Percentiles rank a stretch among this genome's conserved stretches.
phyloP scores from a whole-genome alignment of 768 basidiomycete species.

The Suillus subaureus region DNA sequence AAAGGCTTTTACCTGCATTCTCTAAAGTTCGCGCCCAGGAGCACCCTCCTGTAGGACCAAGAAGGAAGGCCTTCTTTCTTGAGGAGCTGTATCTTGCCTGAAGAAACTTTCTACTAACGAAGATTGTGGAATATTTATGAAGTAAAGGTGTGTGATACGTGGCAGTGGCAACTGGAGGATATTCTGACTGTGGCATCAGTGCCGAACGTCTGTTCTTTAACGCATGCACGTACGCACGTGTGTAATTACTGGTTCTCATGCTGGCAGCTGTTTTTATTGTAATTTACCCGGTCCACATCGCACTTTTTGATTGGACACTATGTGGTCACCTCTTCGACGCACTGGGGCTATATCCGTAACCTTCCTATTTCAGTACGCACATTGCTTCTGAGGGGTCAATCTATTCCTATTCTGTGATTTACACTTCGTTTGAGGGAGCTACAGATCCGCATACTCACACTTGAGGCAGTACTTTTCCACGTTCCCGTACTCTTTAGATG shows the following conservation, averaged over 20 bases:
- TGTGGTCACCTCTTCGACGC: neutral
- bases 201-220: neutral
- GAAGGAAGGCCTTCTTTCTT: conserved; percentile 4
- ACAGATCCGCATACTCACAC: neutral
- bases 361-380: neutral
- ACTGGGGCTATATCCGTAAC: neutral
- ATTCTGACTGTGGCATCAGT: neutral
- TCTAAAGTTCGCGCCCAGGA: conserved; percentile 8
- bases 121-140: neutral
- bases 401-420: neutral
- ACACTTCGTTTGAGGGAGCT: neutral
- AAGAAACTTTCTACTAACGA: neutral
- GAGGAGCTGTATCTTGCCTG: conserved; percentile 1
- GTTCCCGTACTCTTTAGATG: neutral
- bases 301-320: neutral
- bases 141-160: neutral
- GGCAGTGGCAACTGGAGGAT: neutral
- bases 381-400: neutral
- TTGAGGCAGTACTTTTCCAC: neutral
- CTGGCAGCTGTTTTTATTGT: neutral
- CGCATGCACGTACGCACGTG: neutral
- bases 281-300: neutral
- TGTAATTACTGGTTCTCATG: too few relatives aligned
- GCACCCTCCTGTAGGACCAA: conserved; percentile 1
- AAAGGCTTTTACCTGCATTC: conserved; percentile 3